Evolutionary conservation across 1,284 basidiomycete genomes (phyloP), one percentile per base, ranked within the genome.

Genomic region (Mrakiaceae sp.): DNA sequence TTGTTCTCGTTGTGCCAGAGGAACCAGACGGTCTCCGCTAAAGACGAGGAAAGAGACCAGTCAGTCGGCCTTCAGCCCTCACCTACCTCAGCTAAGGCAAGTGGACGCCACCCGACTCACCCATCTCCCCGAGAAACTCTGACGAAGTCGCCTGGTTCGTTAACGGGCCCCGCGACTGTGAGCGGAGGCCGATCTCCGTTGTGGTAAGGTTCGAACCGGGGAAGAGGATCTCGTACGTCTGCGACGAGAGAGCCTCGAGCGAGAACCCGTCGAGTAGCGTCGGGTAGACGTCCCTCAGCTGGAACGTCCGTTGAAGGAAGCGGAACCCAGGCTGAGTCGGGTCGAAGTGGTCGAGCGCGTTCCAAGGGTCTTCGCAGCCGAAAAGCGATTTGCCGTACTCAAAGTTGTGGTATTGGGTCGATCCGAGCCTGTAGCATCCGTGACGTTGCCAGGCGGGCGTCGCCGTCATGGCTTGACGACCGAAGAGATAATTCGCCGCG

Each of bases 311-410:
- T 42, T 82, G 74, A 69, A 89, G 84, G 66, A 89, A 75, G 61
- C 65, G 61, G 48, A 63, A 63, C 40, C 57, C 55, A 14, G 61
- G 55, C 4, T 84, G 78, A 0, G 90, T 93, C 16, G 90, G 89
- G 75, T 95, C 91, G 73, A 94, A 94, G 75, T 94, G 91, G 72
- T 95, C 91, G 40, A 93, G 82, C 4, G 86, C 83, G 73, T 93
- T 92, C 87, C 87, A 89, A 70, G 87, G 84, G 72, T 94, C 89
- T 64, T 86, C 71, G 73, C 91, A 95, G 61, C 90, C 90, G 39
- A 88, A 78, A 48, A 88, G 73, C 5, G 87, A 78, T 70, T 84
- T 85, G 67, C 50, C 65, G 40, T 63, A 66, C 27, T 66, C 61
- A 47, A 66, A 66, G 65, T 66, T 66, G 65, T 66, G 65, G 50